Evolutionary conservation across 352 stramenopile genomes (phyloP), one percentile per base, ranked within the genome.

Genomic region (Pseudoperonospora humuli): DNA sequence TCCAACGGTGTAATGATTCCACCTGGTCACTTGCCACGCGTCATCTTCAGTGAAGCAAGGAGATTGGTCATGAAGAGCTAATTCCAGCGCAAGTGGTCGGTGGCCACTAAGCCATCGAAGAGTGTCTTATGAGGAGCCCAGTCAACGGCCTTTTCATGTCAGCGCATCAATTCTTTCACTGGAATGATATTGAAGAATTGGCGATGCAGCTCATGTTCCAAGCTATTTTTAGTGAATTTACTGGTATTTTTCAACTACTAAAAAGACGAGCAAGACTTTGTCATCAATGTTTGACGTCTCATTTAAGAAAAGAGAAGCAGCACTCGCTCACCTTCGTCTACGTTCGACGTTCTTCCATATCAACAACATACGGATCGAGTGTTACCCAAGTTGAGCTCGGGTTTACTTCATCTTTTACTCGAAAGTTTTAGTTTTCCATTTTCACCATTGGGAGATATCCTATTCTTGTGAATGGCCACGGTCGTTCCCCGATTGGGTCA

Each of bases 401-500:
- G n/a, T n/a, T 32, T 32, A 32, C 26, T 32, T 32, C 14, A 13
- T 7, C 26, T 32, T 32, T 5, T 32, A 32, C 26, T 32, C 11
- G 11, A 32, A 32, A 32, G 3, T 1, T 15, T 32, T 32, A 9
- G 4, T 32, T 8, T 9, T 15, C 11, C 3, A 32, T 9, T 15
- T 15, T 13, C n/a, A 32, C 19, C 35, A 34, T 34, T 34, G n/a
- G 7, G n/a, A 19, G 13, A 20, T 11, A 34, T 7, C 28, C 8
- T 7, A 3, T 21, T 39, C 8, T 46, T 43, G 11, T 4, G 19
- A 33, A 61, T 55, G 38, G 7, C 32, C 11, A 15, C 37, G 19
- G 29, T 44, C 27, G 32, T 35, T 21, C 44, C 27, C 10, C 41
- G 49, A 6, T 37, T 33, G 23, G 56, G 45, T 36, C 65, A 73